phyloP scores from a whole-genome alignment of 1,139 yeast species.

The Hemisphaericaspora lyxosophila region DNA sequence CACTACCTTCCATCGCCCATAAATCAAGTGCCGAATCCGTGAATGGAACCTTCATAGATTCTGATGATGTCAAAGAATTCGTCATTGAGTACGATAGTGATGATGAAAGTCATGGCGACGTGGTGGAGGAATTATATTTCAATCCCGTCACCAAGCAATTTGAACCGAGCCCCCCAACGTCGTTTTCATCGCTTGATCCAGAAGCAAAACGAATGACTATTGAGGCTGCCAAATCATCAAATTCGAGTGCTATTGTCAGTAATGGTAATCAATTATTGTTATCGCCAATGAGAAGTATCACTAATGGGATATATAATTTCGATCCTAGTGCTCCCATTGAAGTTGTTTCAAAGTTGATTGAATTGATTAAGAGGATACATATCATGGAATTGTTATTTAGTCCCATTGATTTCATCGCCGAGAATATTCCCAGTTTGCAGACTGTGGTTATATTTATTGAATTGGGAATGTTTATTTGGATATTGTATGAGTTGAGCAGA shows the following conservation, averaged over 20 bases:
- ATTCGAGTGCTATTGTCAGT: not conserved
- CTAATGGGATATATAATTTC: conserved; percentile 1
- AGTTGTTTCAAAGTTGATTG: conserved; percentile 32
- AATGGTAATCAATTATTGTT: not conserved
- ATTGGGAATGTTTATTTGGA: conserved; percentile 42
- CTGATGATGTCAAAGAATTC: conserved; percentile 24
- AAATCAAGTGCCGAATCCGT: not conserved
- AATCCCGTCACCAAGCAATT: conserved; percentile 36
- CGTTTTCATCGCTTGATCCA: conserved; percentile 22
- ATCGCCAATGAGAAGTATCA: not conserved
- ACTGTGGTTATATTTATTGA: conserved; percentile 41
- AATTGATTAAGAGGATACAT: conserved; percentile 36
- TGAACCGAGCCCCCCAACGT: conserved; percentile 35
- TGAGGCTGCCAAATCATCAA: not conserved
- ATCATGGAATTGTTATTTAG: conserved; percentile 41
- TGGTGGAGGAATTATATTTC: conserved; percentile 32
- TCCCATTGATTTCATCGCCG: conserved; percentile 44
- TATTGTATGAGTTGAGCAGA: conserved; percentile 43
- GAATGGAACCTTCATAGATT: not conserved
- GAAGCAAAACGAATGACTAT: not conserved
- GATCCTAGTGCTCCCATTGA: conserved; percentile 17
- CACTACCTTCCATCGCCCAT: conserved; percentile 1
- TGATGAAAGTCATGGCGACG: conserved; percentile 18
- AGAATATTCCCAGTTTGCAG: conserved; percentile 40
- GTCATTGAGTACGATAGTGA: conserved; percentile 34